Evolutionary conservation across 2,329 filamentous ascomycete species (phyloP), one percentile per base, ranked within the genome.

Genomic region (Corinectria fuckeliana): DNA sequence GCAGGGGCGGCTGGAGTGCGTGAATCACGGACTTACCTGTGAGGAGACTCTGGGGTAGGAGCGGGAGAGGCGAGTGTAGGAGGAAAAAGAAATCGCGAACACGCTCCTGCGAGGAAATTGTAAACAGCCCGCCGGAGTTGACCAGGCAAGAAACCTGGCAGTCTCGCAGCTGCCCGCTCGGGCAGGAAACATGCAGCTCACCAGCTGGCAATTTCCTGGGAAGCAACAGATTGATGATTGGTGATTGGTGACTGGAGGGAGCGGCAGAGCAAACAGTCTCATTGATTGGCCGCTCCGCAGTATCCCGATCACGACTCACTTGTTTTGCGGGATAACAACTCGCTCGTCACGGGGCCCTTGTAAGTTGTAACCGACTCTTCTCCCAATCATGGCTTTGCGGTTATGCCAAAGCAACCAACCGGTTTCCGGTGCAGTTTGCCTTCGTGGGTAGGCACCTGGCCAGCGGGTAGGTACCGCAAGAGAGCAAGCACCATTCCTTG

Each of bases 11-110:
- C 13, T 14, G 18, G 23, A 13, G 52, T 6, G 18, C 42, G 56
- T 66, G 58, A 69, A 56, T 68, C 66, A 68, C 56, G 50, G 58
- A 64, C 39, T 26, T 2, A 20, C 41, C 45, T 23, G 10, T 39
- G 21, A 34, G 25, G 18, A 21, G 30, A 50, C 6, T 36, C 20
- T 16, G 8, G 36, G 14, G 2, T 14, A 16, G n/a, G 32, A 36
- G 32, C 7, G 18, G 14, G 32, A 16, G n/a, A n/a, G 16, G n/a
- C 32, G 32, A n/a, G 32, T 18, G 32, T n/a, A 18, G 32, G 32
- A 36, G 32, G 3, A n/a, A 36, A n/a, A 36, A 36, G n/a, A 30
- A 16, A 9, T 9, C 16, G 32, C n/a, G 7, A 10, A 18, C 32
- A 11, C 32, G 18, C 14, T 18, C 32, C 32, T 8, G 32, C 10